Base-by-base conservation (phyloP, 345 rosid genomes). In the Punica granatum region DNA sequence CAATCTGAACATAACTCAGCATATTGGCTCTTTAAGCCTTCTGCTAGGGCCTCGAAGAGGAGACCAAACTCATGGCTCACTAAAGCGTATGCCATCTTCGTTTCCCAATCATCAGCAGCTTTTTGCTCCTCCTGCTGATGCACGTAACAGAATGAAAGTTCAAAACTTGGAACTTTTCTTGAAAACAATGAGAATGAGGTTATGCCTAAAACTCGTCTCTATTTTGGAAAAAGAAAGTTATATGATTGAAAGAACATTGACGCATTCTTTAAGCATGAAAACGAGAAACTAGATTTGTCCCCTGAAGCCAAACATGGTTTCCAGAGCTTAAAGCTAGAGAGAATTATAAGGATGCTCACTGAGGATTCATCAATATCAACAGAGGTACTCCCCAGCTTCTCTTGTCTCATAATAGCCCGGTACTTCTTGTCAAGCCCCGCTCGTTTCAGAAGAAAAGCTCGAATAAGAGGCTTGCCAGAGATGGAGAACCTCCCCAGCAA, bases 31-130 rank as follows among this genome's bases (percentile, higher is more conserved):
- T 75, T 81, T 46, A 85, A 34, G 67, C 93, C 87, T 73, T 88
- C 93, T 56, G 83, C 85, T 66, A 88, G 68, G 65, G 86, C 88
- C 84, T 85, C 90, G 72, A 88, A 85, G 63, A 88, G 69, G 37
- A 81, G 73, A 60, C 93, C 93, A 53, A 82, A 83, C 44, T 88
- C 93, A 69, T 88, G 88, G 77, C 86, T 84, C 59, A 69, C 83
- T 54, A 88, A 65, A 43, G 79, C 87, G 60, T 79, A 83, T 0
- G 86, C 88, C 79, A 81, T 73, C 74, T 69, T 84, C 63, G 76
- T 82, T 76, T 85, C 93, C 93, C 93, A 85, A 49, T 74, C 83
- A 63, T 80, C 84, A 59, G 86, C 87, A 34, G 87, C 85, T 71
- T 60, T 84, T 79, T 83, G 84, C 77, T 85, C 90, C 44, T 79